Evolutionary conservation across 2,329 filamentous ascomycete species (phyloP), one percentile per base, ranked within the genome.

Genomic region (Eutypa lata): DNA sequence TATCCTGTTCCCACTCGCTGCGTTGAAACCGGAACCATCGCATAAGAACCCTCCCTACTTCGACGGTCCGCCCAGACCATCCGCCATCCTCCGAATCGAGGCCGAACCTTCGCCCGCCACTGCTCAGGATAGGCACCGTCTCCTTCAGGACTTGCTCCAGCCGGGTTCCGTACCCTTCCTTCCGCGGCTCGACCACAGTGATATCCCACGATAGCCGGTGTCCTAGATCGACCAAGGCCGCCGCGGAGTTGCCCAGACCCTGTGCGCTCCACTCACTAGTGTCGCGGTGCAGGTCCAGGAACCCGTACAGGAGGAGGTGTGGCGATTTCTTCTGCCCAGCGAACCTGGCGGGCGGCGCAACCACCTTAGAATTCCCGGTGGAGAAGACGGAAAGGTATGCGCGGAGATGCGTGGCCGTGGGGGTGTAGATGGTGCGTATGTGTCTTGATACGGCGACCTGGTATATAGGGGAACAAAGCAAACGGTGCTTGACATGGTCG

Each of bases 261-360:
- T 91, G 89, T 0, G 85, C 87, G 48, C 87, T 91, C 81, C 88
- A 91, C 54, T 89, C 86, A 56, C 84, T 84, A 0, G 86, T 88
- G 50, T 82, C 77, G 22, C 81, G 78, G 66, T 92, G 89, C 42
- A 89, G 68, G 19, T 78, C 73, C 16, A 91, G 64, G 42, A 88
- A 76, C 48, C 87, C 85, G 60, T 90, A 87, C 1, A 89, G 70
- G 1, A 90, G 67, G 3, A 91, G 70, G 21, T 77, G 66, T 1
- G 80, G 77, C 56, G 49, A 26, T 48, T 46, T 10, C 26, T 31
- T 6, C 26, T 31, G 26, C 26, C 43, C 11, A 8, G 33, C 31
- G 48, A 60, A 48, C 26, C 50, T 48, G 47, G 56, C 7, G 13
- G 74, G 73, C 2, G 77, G 77, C 2, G 71, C 53, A 0, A 69